These are phyloP conservation scores for Chionographis japonica DNA, from an alignment of 106 monocot species.

Conservation along the genomic window DNA sequence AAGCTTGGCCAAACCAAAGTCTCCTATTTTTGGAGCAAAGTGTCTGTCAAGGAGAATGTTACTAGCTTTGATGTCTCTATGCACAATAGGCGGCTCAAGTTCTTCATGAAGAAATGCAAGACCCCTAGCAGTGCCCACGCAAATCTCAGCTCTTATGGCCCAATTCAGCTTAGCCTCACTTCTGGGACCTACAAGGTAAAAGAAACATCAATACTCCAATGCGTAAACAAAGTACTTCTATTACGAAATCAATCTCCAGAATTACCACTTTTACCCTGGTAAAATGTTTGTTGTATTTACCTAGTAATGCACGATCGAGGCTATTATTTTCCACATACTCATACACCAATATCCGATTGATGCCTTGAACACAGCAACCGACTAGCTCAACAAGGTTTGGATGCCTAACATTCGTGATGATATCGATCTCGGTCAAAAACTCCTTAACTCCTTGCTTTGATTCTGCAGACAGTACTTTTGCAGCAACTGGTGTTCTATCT, in stretches of 20 bases:
- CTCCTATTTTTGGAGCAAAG: conserved; percentile 70
- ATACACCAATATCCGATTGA: conserved; percentile 40
- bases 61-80: conserved; percentile 82
- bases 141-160: conserved; percentile 50
- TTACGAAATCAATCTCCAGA: background rate
- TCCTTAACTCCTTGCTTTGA: conserved; percentile 39
- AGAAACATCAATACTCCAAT: background rate
- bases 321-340: conserved; percentile 36
- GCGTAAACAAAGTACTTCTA: background rate
- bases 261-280: background rate
- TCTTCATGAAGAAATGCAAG: conserved; percentile 71
- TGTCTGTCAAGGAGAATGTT: conserved; percentile 61
- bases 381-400: conserved; percentile 39
- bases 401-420: conserved; percentile 33
- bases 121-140: conserved; percentile 56
- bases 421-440: conserved; percentile 45
- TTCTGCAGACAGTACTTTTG: conserved; percentile 38
- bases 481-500: conserved; percentile 31
- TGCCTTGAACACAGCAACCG: conserved; percentile 38
- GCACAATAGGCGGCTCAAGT: conserved; percentile 54
- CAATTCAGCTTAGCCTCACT: conserved; percentile 42
- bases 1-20: conserved; percentile 75
- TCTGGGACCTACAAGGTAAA: conserved; percentile 34
- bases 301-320: conserved; percentile 35
- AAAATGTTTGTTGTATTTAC: conserved; percentile 3